These are phyloP conservation scores for Rhizoclosmatium sp. DNA, from an alignment of 192 early-diverging fungal genomes.

Conservation along the genomic window DNA sequence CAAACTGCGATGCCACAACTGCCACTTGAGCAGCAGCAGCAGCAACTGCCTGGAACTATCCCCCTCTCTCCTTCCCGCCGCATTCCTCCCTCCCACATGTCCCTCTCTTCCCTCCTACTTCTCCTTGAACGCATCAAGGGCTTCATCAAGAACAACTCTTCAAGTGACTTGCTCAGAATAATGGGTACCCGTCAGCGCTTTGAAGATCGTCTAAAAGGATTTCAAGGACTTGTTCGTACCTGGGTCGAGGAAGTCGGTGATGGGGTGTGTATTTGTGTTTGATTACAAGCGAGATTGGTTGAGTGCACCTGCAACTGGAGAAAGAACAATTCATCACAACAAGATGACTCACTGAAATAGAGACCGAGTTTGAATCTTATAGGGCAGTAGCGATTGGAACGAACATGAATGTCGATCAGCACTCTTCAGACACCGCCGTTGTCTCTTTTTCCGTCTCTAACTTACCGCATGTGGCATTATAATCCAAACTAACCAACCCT, in stretches of 20 bases:
- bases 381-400: too few relatives aligned
- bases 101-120: slow-evolving; percentile 10
- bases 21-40: neutral
- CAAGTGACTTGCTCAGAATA: slow-evolving; percentile 24
- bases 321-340: too few relatives aligned
- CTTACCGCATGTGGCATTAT: too few relatives aligned
- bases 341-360: too few relatives aligned
- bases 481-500: too few relatives aligned
- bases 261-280: slow-evolving; percentile 28
- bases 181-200: slow-evolving; percentile 28
- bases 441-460: too few relatives aligned
- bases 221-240: slow-evolving; percentile 26
- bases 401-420: too few relatives aligned
- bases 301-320: too few relatives aligned
- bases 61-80: neutral
- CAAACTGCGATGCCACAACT: neutral
- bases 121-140: slow-evolving; percentile 39
- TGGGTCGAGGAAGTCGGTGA: slow-evolving; percentile 38
- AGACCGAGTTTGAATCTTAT: too few relatives aligned
- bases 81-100: neutral
- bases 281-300: neutral
- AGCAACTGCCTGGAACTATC: neutral
- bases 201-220: slow-evolving; percentile 13
- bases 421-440: too few relatives aligned
- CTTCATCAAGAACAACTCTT: slow-evolving; percentile 18